phyloP scores from a whole-genome alignment of 148 eudicot species.

The Vaccinium vitisidaea region DNA sequence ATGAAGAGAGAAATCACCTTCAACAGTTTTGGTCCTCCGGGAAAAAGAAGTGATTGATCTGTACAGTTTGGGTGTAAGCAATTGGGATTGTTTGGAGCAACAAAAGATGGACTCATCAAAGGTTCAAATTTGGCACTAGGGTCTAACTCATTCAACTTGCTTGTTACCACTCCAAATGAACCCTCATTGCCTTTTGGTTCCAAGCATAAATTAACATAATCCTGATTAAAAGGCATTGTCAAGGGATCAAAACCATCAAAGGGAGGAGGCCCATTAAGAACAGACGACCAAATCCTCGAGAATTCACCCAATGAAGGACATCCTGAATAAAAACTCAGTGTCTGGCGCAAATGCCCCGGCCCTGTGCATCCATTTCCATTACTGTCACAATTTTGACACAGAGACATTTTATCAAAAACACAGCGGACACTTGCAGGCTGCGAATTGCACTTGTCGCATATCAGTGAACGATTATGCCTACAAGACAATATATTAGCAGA shows the following conservation, averaged over 20 bases:
- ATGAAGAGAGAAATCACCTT: constrained; percentile 30
- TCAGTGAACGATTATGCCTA: constrained; percentile 41
- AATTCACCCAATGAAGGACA: constrained; percentile 35
- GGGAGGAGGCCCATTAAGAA: constrained; percentile 21
- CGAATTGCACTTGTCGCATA: constrained; percentile 42
- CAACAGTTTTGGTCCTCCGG: constrained; percentile 24
- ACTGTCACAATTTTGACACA: constrained; percentile 41
- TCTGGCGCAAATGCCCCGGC: constrained; percentile 19
- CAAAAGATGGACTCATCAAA: constrained; percentile 20
- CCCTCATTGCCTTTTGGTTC: constrained; percentile 19
- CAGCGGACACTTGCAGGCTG: constrained; percentile 41
- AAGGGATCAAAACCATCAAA: background rate
- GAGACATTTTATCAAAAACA: constrained; percentile 32
- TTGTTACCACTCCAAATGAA: constrained; percentile 14
- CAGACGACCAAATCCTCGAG: constrained; percentile 29
- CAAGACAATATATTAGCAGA: constrained; percentile 43
- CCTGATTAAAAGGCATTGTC: constrained; percentile 19
- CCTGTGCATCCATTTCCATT: constrained; percentile 27
- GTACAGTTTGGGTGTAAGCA: background rate
- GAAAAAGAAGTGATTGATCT: constrained; percentile 25
- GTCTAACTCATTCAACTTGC: constrained; percentile 25
- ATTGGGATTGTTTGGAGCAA: constrained; percentile 13
- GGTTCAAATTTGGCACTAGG: constrained; percentile 29
- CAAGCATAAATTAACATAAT: constrained; percentile 9
- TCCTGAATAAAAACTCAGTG: constrained; percentile 33